Conservation (phyloP, 2,329 filamentous ascomycete genomes). For the Ascochyta clinopodiicola region DNA sequence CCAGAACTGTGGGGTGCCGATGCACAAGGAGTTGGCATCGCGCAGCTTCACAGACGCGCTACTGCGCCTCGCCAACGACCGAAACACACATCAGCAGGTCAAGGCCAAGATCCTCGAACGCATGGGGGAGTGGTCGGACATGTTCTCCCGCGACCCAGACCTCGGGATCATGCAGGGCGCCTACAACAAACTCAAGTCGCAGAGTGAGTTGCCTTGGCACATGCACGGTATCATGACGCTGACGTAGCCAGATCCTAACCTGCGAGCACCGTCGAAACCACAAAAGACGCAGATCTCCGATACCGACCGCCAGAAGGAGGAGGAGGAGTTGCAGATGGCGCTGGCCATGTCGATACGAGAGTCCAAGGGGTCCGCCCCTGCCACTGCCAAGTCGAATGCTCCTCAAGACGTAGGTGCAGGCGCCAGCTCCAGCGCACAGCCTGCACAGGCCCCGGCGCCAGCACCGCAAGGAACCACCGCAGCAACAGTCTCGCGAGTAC, state of each 20-base stretch:
- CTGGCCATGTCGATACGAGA: conserved; percentile 92
- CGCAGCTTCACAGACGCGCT: conserved; percentile 94
- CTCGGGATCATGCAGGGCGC: conserved; percentile 98
- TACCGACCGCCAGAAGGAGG: conserved; percentile 89
- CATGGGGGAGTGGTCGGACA: conserved; percentile 95
- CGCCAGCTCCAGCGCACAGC: conserved; percentile 25
- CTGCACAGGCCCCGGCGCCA: conserved; percentile 59
- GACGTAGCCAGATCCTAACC: conserved; percentile 74
- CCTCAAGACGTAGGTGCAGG: conserved; percentile 41
- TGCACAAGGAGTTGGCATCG: conserved; percentile 89
- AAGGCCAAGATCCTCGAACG: conserved; percentile 96
- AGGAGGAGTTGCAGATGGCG: conserved; percentile 96
- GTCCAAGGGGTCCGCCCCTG: conserved; percentile 60
- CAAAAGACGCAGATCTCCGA: conserved; percentile 92
- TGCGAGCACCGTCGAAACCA: conserved; percentile 91
- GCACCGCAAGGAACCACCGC: conserved; percentile 87
- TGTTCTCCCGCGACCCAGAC: conserved; percentile 89
- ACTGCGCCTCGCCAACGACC: conserved; percentile 86
- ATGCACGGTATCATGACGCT: conserved; percentile 2
- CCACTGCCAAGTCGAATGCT: conserved; percentile 51
- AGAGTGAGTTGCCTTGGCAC: conserved; percentile 53
- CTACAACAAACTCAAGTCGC: conserved; percentile 82
- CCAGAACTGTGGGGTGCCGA: conserved; percentile 85
- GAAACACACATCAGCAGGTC: conserved; percentile 94
- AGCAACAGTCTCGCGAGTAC: conserved; percentile 91